Percentiles rank a stretch among this genome's conserved stretches.
Evolutionary conservation across 345 rosid genomes (phyloP).

Genomic region (Pistacia vera): DNA sequence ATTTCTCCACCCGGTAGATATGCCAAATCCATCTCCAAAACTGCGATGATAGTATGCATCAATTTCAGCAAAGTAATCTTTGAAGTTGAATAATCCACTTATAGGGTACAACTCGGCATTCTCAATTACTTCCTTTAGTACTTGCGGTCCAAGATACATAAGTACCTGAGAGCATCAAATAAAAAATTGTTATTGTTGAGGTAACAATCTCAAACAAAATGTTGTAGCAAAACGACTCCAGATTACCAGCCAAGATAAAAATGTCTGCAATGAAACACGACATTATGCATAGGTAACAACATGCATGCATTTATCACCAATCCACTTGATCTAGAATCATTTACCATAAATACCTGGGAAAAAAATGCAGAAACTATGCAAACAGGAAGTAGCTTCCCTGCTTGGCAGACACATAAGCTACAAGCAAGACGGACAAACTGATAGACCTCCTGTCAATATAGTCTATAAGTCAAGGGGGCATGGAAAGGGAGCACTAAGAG

Average conservation of each 20-base stretch:
- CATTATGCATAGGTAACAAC: not conserved
- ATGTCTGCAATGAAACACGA: not conserved
- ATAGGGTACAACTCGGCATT: constrained; percentile 92
- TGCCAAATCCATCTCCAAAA: constrained; percentile 69
- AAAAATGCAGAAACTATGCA: not conserved
- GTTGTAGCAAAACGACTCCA: not conserved
- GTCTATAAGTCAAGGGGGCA: too few species aligned
- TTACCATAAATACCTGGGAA: not conserved
- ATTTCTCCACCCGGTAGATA: constrained; percentile 81
- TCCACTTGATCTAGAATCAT: not conserved
- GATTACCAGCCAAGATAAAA: not conserved
- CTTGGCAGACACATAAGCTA: not conserved
- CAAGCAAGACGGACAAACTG: not conserved
- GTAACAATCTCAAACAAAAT: constrained; percentile 5
- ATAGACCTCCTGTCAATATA: too few species aligned
- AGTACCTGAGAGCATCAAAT: constrained; percentile 57
- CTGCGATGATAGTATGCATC: constrained; percentile 76
- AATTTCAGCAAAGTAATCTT: constrained; percentile 76
- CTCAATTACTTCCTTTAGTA: constrained; percentile 63
- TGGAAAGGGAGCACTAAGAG: too few species aligned
- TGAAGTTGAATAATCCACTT: constrained; percentile 74
- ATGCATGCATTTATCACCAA: not conserved
- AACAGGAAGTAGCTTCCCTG: not conserved
- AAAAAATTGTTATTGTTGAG: not conserved
- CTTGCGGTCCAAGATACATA: constrained; percentile 73